Evolutionary conservation across 208 protist species (phyloP).

Genomic region (Phytomonas sp.): DNA sequence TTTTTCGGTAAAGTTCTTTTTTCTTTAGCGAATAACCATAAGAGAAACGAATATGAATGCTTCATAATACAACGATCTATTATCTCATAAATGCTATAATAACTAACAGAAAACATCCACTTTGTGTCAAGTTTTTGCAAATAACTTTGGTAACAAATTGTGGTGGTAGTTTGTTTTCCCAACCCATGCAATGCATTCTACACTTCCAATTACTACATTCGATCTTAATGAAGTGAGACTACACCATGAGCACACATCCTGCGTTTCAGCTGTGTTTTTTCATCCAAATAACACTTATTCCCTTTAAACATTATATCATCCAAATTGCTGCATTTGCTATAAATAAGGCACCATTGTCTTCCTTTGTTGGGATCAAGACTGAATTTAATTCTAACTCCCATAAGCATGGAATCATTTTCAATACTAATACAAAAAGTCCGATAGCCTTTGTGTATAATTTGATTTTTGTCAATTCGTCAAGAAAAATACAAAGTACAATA

Average conservation of each 20-base stretch:
- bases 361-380: conserved; percentile 84
- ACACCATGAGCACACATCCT: conserved; percentile 83
- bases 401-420: conserved; percentile 86
- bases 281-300: conserved; percentile 55
- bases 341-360: conserved; percentile 84
- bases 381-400: conserved; percentile 90
- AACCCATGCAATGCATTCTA: conserved; percentile 54
- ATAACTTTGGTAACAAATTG: conserved; percentile 79
- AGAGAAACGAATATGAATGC: neutral
- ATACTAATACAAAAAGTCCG: conserved; percentile 52
- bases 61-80: neutral
- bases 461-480: too few relatives aligned
- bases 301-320: conserved; percentile 48
- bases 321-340: conserved; percentile 86
- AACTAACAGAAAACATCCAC: conserved; percentile 54
- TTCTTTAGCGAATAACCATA: neutral
- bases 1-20: neutral
- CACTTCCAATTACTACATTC: conserved; percentile 80
- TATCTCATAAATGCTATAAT: neutral
- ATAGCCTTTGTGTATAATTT: neutral
- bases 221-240: conserved; percentile 82
- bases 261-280: conserved; percentile 89
- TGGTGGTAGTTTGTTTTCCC: conserved; percentile 78
- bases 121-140: conserved; percentile 71
- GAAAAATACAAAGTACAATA: too few relatives aligned